Conservation (phyloP, 176 grass and related monocot genomes). For the Chloris gayana region DNA sequence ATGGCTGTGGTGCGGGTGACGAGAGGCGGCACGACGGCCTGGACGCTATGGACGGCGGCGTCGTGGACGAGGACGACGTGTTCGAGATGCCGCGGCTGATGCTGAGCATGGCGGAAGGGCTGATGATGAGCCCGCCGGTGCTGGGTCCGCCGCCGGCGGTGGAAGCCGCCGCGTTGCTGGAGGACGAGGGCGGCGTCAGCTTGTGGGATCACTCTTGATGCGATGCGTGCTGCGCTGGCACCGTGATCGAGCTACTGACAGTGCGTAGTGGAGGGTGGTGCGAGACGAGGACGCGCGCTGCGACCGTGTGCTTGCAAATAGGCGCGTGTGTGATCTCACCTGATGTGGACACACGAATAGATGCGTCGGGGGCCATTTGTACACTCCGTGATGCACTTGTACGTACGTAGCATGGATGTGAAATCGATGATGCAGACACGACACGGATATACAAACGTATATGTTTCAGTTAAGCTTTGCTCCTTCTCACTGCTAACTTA, state of each 20-base stretch:
- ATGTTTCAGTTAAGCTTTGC: too few species aligned
- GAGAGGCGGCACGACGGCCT: neutral
- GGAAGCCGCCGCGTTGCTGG: neutral
- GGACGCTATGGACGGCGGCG: neutral
- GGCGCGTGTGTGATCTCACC: conserved; percentile 1
- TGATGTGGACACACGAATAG: neutral
- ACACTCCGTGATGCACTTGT: neutral
- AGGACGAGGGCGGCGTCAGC: conserved; percentile 37
- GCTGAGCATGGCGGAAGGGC: conserved; percentile 78
- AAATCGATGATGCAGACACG: neutral
- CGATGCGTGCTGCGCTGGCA: neutral
- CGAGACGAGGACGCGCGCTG: neutral
- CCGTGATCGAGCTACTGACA: neutral
- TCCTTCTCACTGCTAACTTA: too few species aligned
- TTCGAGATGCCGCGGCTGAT: conserved; percentile 76
- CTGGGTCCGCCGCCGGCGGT: conserved; percentile 21
- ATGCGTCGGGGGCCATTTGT: neutral
- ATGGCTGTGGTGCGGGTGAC: neutral
- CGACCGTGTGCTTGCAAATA: neutral
- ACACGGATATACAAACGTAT: neutral
- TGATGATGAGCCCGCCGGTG: conserved; percentile 88
- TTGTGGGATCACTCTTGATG: conserved; percentile 76
- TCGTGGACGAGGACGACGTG: conserved; percentile 80
- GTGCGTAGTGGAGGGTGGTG: neutral
- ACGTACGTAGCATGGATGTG: conserved; percentile 12